Percentiles rank a stretch among this genome's conserved stretches.
Conservation (phyloP, 352 stramenopile genomes). For the Phytopythium vexans region DNA sequence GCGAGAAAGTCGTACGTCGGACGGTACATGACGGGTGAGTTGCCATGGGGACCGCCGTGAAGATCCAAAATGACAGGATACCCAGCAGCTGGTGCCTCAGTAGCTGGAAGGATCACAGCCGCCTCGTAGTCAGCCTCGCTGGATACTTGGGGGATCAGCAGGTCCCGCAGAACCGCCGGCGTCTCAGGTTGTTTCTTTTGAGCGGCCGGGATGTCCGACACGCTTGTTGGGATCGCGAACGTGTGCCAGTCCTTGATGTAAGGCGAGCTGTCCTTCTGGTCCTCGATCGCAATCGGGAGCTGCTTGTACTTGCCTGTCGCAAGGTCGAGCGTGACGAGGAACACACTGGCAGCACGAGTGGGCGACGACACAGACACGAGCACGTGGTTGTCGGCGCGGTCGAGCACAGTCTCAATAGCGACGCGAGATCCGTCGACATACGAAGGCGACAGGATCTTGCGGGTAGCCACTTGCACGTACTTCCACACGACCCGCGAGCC, state of each 20-base stretch:
- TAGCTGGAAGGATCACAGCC: constrained; percentile 63
- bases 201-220: constrained; percentile 39
- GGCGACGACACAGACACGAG: constrained; percentile 62
- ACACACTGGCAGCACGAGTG: constrained; percentile 49
- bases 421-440: constrained; percentile 47
- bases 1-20: constrained; percentile 89
- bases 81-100: constrained; percentile 22
- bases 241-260: constrained; percentile 66
- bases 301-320: constrained; percentile 33
- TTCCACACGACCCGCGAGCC: constrained; percentile 69
- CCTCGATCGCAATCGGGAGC: constrained; percentile 30
- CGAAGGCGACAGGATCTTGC: constrained; percentile 37
- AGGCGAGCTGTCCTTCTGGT: constrained; percentile 14
- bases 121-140: constrained; percentile 71
- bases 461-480: constrained; percentile 52
- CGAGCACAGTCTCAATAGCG: constrained; percentile 51
- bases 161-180: constrained; percentile 27
- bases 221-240: constrained; percentile 42
- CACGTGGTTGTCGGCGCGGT: constrained; percentile 20
- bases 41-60: constrained; percentile 93
- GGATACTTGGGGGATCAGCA: constrained; percentile 45
- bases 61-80: constrained; percentile 82
- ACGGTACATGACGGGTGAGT: constrained; percentile 84
- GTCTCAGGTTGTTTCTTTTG: constrained; percentile 29
- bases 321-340: constrained; percentile 45